Conservation (phyloP, 257 asterid genomes). For the Primulina huaijiensis region DNA sequence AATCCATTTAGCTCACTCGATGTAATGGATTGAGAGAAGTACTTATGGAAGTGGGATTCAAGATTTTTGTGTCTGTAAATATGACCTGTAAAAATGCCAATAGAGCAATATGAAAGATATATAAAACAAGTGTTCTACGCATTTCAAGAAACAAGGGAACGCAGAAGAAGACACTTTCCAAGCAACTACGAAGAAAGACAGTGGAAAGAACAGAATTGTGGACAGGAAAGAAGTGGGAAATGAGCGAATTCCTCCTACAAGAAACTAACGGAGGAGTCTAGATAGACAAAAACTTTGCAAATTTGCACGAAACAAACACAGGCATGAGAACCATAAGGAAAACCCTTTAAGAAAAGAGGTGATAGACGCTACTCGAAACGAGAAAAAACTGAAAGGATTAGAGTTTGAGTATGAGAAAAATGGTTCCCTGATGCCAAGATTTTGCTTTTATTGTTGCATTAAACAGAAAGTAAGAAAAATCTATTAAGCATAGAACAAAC, state of each 20-base stretch:
- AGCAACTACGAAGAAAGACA: neutral
- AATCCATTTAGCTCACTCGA: slow-evolving; percentile 35
- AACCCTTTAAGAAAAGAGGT: neutral
- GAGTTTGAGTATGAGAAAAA: neutral
- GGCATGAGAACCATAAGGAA: neutral
- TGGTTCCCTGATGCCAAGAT: neutral
- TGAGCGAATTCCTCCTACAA: slow-evolving; percentile 11
- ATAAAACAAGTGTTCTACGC: slow-evolving; percentile 14
- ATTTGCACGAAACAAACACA: neutral
- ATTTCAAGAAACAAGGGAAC: slow-evolving; percentile 25
- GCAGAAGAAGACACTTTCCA: slow-evolving; percentile 8
- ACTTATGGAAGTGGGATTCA: slow-evolving; percentile 15
- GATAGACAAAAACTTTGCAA: neutral
- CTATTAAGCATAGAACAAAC: slow-evolving; percentile 12
- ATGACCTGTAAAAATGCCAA: slow-evolving; percentile 33
- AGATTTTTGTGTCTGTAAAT: slow-evolving; percentile 18
- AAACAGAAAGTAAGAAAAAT: neutral
- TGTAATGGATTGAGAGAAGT: slow-evolving; percentile 6
- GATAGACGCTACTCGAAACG: neutral
- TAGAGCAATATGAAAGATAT: slow-evolving; percentile 24
- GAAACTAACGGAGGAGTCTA: neutral
- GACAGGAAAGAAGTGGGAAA: slow-evolving; percentile 2
- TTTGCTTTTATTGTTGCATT: neutral
- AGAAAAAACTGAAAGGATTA: slow-evolving; percentile 6
- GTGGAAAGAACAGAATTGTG: neutral